Evolutionary conservation across 1,284 basidiomycete species (phyloP).

Genomic region (Schizophyllum commune): DNA sequence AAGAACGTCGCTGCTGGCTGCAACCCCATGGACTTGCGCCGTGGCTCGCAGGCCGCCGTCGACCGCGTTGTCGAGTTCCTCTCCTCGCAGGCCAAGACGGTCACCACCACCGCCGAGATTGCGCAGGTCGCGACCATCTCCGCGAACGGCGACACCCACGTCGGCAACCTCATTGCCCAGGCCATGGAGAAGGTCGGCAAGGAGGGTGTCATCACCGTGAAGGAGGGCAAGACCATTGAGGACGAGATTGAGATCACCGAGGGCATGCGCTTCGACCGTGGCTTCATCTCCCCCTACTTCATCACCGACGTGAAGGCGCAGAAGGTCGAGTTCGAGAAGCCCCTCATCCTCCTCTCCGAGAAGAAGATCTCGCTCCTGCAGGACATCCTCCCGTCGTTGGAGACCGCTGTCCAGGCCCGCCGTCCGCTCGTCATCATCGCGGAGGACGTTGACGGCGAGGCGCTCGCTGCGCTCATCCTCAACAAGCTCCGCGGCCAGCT

Average conservation of each 20-base stretch:
- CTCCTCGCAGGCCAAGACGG: slow-evolving; percentile 83
- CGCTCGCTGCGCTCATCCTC: slow-evolving; percentile 46
- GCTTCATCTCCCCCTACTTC: slow-evolving; percentile 98
- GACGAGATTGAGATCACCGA: slow-evolving; percentile 99
- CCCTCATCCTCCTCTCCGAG: slow-evolving; percentile 87
- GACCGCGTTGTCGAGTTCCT: slow-evolving; percentile 94
- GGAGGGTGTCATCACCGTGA: slow-evolving; percentile 99
- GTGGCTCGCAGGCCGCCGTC: slow-evolving; percentile 93
- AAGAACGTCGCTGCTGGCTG: slow-evolving; percentile 99
- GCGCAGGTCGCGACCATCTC: slow-evolving; percentile 98
- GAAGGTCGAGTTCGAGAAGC: slow-evolving; percentile 97
- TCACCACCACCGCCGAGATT: slow-evolving; percentile 97
- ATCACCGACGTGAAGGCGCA: slow-evolving; percentile 98
- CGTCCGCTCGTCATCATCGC: slow-evolving; percentile 95
- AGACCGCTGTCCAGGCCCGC: slow-evolving; percentile 85
- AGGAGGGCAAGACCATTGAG: slow-evolving; percentile 96
- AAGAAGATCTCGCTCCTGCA: slow-evolving; percentile 97
- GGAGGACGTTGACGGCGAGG: slow-evolving; percentile 97
- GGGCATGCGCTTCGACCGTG: slow-evolving; percentile 99
- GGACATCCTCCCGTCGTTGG: slow-evolving; percentile 93
- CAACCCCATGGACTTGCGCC: slow-evolving; percentile 98
- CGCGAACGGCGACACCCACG: slow-evolving; percentile 92
- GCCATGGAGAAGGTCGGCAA: slow-evolving; percentile 99
- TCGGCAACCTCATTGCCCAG: slow-evolving; percentile 95
- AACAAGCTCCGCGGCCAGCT: slow-evolving; percentile 44